These are phyloP conservation scores for Talaromyces marneffei DNA, from an alignment of 2,329 filamentous ascomycete species.

Conservation along the genomic window DNA sequence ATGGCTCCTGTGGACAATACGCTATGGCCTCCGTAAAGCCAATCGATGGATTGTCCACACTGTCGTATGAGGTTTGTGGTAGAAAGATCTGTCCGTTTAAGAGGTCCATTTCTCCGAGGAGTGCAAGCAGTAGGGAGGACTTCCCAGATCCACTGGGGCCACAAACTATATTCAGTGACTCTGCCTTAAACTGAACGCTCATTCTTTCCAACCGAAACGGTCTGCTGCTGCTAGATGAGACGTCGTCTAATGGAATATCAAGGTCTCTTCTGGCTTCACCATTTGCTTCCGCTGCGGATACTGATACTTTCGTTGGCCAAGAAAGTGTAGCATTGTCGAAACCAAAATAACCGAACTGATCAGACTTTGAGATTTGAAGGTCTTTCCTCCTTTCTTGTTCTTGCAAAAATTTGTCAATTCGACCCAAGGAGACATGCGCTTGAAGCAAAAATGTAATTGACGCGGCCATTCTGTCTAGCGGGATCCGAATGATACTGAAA, in stretches of 20 bases:
- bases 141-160: constrained; percentile 7
- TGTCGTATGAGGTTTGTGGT: not conserved
- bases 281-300: not conserved
- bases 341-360: not conserved
- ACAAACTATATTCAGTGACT: not conserved
- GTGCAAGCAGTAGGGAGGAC: constrained; percentile 1
- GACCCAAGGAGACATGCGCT: not conserved
- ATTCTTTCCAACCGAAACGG: not conserved
- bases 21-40: not conserved
- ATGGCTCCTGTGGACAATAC: constrained; percentile 8
- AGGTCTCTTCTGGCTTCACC: not conserved
- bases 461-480: not conserved
- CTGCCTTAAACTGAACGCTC: not conserved
- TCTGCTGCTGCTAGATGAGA: not conserved
- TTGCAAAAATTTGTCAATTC: not conserved
- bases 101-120: constrained; percentile 9
- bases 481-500: constrained; percentile 3
- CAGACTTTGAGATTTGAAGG: not conserved
- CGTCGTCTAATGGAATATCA: not conserved
- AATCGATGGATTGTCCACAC: not conserved
- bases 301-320: not conserved
- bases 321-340: constrained; percentile 3
- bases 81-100: not conserved
- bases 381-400: not conserved
- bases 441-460: not conserved